Base-by-base conservation (phyloP, 768 basidiomycete genomes). In the Leccinum boreale region DNA sequence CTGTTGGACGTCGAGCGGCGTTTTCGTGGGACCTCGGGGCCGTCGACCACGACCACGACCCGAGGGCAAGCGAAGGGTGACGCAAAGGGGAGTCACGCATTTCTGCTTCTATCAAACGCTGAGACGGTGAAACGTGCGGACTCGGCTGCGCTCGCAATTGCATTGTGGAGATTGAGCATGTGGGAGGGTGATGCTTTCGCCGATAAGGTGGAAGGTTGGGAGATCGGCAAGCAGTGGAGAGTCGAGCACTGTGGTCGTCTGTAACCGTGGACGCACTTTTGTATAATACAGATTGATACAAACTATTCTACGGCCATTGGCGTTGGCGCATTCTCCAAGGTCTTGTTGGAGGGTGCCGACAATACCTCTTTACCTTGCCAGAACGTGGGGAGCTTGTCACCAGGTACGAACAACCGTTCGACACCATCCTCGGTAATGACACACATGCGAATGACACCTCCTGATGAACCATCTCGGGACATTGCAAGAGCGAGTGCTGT, bases 401-500 rank as follows among this genome's bases (percentile, higher is more conserved):
- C 96, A 10, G 95, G 92, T 2, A 98, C 82, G 69, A 99, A 99
- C 62, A 94, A 69, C 59, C 96, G 79, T 77, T 98, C 94, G 15
- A 97, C 95, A 19, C 85, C 85, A 52, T 87, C 92, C 72, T 95
- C 87, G 7, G 92, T 95, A 73, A 98, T 98, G 31, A 99, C 90
- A 66, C 91, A 92, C 92, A 98, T 92, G 47, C 97, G 90, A 64
- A 99, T 94, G 49, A 92, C 90, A 69, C 97, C 97, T 57, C 97
- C 97, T 55, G 97, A 98, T 0, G 94, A 97, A 5, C 97, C 96
- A 72, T 99, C 97, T 73, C 97, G 85, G 48, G 92, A 85, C 97
- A 98, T 99, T 1, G 97, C 97, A 51, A 99, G 81, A 4, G 94
- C 76, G 53, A 99, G 84, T 6, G 97, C 96, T 97, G 65, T 4